Base-by-base conservation (phyloP, 306 rosid genomes). In the Fragaria nilgerrensis region DNA sequence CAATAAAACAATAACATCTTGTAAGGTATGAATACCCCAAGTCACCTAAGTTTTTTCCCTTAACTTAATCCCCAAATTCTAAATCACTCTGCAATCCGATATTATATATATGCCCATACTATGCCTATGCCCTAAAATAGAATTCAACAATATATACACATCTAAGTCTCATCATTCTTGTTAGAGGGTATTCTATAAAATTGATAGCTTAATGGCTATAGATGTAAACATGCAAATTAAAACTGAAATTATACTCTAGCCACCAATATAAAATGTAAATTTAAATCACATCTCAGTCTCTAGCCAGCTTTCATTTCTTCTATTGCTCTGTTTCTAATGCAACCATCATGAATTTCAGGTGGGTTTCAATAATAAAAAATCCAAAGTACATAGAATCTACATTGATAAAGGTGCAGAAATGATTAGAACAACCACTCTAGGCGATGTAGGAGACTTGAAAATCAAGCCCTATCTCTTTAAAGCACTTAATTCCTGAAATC, bases 361-460 rank as follows among this genome's bases (percentile, higher is more conserved):
- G 77, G 77, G 75, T 62, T 78, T 80, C 75, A 16, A 67, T 65
- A 67, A 79, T 86, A 79, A 82, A 70, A 63, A 19, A 62, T 70
- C 44, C 44, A 64, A 65, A 82, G 72, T 82, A 73, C 85, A 73
- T 72, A 85, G 85, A 79, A 84, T 86, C 87, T 63, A 79, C 77
- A 68, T 80, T 59, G 86, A 77, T 80, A 73, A 65, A 61, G 78
- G 81, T 64, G 55, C 65, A 77, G 56, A 83, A 82, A 86, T 87
- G 86, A 85, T 88, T 82, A 78, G 88, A 86, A 83, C 82, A 83
- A 77, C 83, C 85, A 72, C 90, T 86, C 70, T 78, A 90, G 94
- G 88, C 89, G 87, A 88, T 0, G 47, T 8, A 25, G 47, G 74
- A 74, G 39, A 73, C 76, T 76, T 86, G 67, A 70, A 78, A 77